These are phyloP conservation scores for Triticum urartu DNA, from an alignment of 176 grass and related monocot genomes.

Conservation along the genomic window DNA sequence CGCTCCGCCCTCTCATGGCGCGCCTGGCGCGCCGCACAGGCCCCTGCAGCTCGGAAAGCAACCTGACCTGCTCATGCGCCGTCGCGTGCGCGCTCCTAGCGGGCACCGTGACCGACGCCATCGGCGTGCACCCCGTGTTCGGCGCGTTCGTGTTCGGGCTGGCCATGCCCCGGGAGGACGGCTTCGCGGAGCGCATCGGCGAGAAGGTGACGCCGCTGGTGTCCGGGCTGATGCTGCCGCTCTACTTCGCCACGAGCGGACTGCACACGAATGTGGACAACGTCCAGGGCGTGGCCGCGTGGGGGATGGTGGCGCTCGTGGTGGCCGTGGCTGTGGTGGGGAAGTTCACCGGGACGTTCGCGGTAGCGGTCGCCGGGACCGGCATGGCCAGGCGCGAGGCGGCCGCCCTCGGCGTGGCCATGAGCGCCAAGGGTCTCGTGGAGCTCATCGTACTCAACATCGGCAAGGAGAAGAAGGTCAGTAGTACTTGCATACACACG, in stretches of 20 bases:
- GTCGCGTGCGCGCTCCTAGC: conserved; percentile 5
- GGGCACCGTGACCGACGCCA: conserved; percentile 48
- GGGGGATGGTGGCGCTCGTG: conserved; percentile 49
- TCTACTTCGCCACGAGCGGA: conserved; percentile 67
- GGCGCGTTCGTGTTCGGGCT: conserved; percentile 65
- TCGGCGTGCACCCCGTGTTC: conserved; percentile 64
- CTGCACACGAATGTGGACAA: conserved; percentile 50
- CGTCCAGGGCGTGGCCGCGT: conserved; percentile 41
- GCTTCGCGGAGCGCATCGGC: conserved; percentile 36
- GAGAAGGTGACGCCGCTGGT: conserved; percentile 56
- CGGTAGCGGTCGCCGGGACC: conserved; percentile 43
- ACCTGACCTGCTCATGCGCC: conserved; percentile 20
- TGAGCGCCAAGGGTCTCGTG: conserved; percentile 75
- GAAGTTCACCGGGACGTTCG: conserved; percentile 50
- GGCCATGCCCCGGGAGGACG: conserved; percentile 41
- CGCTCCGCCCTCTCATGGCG: conserved; percentile 50
- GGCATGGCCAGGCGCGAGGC: conserved; percentile 47
- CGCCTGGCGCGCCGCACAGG: conserved; percentile 34
- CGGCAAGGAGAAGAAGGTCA: conserved; percentile 65
- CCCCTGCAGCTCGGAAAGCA: conserved; percentile 5
- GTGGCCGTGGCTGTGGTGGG: conserved; percentile 44
- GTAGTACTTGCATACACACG: neutral
- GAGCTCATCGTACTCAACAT: conserved; percentile 85
- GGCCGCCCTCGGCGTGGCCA: conserved; percentile 47
- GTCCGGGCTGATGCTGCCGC: conserved; percentile 51